Evolutionary conservation across 2,329 filamentous ascomycete species (phyloP).

Genomic region (Amauroascus verrucosus): DNA sequence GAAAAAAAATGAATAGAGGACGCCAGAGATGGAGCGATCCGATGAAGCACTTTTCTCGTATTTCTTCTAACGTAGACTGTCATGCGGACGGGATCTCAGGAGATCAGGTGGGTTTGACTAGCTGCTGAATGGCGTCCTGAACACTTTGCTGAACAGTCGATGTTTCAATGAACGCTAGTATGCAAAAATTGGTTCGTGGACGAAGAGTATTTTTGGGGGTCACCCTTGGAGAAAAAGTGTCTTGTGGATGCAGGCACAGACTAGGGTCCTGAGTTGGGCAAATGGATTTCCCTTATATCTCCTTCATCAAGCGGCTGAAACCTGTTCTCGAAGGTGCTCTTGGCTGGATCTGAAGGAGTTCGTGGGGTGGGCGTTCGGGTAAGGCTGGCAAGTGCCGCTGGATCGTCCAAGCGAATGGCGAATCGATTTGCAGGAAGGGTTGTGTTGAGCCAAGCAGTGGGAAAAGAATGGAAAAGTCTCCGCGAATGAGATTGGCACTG

Average conservation of each 20-base stretch:
- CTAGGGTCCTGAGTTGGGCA: neutral
- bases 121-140: neutral
- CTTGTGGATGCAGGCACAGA: slow-evolving; percentile 1
- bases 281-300: neutral
- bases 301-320: neutral
- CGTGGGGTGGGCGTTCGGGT: slow-evolving; percentile 5
- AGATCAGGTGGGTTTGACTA: neutral
- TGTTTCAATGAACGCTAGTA: neutral
- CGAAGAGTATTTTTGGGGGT: neutral
- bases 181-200: neutral
- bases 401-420: slow-evolving; percentile 2
- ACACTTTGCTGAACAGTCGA: neutral
- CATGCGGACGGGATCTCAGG: neutral
- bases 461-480: neutral
- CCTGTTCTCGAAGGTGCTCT: slow-evolving; percentile 7
- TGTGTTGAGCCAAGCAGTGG: neutral
- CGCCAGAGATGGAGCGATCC: neutral
- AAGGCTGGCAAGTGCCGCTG: slow-evolving; percentile 9
- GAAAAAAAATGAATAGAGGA: too few relatives aligned
- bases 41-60: neutral
- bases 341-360: neutral
- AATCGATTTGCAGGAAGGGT: slow-evolving; percentile 5
- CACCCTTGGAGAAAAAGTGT: neutral
- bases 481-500: neutral
- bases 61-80: neutral